Evolutionary conservation across 2,329 filamentous ascomycete species (phyloP).

Genomic region (Fusarium pilosicola): DNA sequence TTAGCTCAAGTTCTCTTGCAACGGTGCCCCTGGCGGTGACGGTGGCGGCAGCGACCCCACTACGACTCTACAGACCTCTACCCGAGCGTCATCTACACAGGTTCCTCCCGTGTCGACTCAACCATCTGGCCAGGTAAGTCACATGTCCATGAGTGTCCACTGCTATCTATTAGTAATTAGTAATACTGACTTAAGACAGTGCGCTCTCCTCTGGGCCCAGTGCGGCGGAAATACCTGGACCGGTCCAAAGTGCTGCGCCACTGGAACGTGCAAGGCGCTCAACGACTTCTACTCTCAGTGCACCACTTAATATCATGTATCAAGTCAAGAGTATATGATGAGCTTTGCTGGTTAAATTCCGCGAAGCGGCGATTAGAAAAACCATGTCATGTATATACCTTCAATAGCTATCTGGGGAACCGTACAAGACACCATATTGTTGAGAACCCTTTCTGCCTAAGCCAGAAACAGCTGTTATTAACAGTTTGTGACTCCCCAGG

Average conservation of each 20-base stretch:
- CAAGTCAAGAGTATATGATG: rapidly evolving
- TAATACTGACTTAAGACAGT: neutral
- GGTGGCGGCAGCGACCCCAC: neutral
- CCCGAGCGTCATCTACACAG: neutral
- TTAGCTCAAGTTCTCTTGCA: neutral
- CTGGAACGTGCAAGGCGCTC: neutral
- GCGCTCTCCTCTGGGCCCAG: constrained; percentile 1
- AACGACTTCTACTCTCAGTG: constrained; percentile 15
- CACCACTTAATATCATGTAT: neutral
- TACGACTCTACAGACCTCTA: constrained; percentile 7
- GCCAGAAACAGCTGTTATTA: rapidly evolving
- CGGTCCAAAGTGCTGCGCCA: constrained; percentile 12
- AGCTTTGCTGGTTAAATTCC: rapidly evolving
- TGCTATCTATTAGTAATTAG: rapidly evolving
- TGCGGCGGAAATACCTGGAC: neutral
- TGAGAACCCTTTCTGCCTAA: rapidly evolving
- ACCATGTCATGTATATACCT: neutral
- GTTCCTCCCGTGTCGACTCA: neutral
- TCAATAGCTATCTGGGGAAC: neutral
- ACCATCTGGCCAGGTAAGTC: neutral
- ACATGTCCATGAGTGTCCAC: rapidly evolving
- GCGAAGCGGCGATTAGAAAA: rapidly evolving
- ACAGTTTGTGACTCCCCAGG: neutral
- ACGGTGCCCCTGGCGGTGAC: neutral
- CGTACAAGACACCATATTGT: neutral